Conservation (phyloP, 805 yeast genomes). For the Schizosaccharomyces japonicus region DNA sequence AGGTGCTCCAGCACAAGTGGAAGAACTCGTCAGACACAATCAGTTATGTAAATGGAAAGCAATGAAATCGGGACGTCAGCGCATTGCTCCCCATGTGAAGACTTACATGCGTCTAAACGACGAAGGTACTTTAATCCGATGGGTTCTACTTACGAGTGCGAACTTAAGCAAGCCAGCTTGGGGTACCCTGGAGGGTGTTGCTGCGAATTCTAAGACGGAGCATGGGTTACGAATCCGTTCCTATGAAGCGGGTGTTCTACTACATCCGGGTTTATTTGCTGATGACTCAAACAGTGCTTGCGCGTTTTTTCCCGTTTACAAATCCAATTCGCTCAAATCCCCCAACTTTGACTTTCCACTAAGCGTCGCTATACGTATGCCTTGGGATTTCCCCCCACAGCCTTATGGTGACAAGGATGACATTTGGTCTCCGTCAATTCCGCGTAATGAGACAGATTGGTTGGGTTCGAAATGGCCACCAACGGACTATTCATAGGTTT, state of each 20-base stretch:
- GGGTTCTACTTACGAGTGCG: constrained; percentile 55
- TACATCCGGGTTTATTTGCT: constrained; percentile 15
- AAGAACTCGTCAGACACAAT: constrained; percentile 18
- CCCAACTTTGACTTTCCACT: constrained; percentile 7
- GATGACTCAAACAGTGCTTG: constrained; percentile 10
- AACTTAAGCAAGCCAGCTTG: constrained; percentile 61
- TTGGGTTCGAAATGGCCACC: constrained; percentile 2
- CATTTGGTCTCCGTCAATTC: constrained; percentile 22
- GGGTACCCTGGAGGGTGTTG: constrained; percentile 27
- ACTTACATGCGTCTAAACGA: constrained; percentile 22
- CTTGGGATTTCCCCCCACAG: constrained; percentile 30
- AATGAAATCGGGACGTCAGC: constrained; percentile 14
- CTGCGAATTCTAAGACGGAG: constrained; percentile 1
- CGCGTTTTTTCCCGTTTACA: constrained; percentile 23
- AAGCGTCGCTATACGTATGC: constrained; percentile 21
- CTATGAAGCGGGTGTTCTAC: constrained; percentile 33
- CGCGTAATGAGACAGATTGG: constrained; percentile 2
- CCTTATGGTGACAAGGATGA: constrained; percentile 20
- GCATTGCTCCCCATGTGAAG: constrained; percentile 42
- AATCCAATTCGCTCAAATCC: constrained; percentile 16
- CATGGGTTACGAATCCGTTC: constrained; percentile 17
- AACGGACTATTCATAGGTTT: too few species aligned
- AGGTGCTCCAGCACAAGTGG: constrained; percentile 17
- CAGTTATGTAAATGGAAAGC: constrained; percentile 26
- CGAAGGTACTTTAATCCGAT: constrained; percentile 21